These are phyloP conservation scores for Candida quercuum DNA, from an alignment of 805 yeast genomes.

Conservation along the genomic window DNA sequence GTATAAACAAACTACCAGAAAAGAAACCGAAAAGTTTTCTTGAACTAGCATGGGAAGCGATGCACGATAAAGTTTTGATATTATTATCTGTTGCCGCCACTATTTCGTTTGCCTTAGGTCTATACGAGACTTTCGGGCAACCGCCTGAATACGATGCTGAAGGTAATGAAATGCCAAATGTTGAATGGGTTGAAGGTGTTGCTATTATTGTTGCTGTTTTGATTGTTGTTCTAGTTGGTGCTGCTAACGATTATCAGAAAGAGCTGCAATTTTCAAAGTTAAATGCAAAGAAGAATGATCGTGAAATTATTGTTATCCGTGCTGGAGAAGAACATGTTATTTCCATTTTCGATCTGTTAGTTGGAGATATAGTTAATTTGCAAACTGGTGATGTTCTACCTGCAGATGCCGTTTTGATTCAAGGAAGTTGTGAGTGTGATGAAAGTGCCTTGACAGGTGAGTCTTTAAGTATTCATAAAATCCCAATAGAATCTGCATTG, in stretches of 20 bases:
- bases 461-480: slow-evolving; percentile 72
- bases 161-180: slow-evolving; percentile 72
- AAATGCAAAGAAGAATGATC: slow-evolving; percentile 82
- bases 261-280: slow-evolving; percentile 87
- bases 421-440: slow-evolving; percentile 81
- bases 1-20: slow-evolving; percentile 68
- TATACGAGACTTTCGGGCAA: slow-evolving; percentile 88
- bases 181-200: slow-evolving; percentile 99
- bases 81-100: slow-evolving; percentile 82
- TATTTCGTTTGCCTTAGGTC: slow-evolving; percentile 82
- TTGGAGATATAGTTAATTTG: slow-evolving; percentile 77
- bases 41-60: slow-evolving; percentile 68
- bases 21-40: slow-evolving; percentile 65
- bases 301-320: slow-evolving; percentile 72
- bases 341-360: slow-evolving; percentile 69
- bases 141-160: slow-evolving; percentile 73
- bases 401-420: slow-evolving; percentile 73
- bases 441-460: slow-evolving; percentile 95
- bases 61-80: slow-evolving; percentile 87
- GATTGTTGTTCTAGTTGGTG: slow-evolving; percentile 90
- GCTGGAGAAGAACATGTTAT: slow-evolving; percentile 62
- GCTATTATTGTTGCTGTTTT: slow-evolving; percentile 90
- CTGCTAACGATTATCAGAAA: slow-evolving; percentile 94
- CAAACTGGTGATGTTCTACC: slow-evolving; percentile 96
- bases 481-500: slow-evolving; percentile 43